Evolutionary conservation across 225 moss, liverwort and hornwort genomes (phyloP), one percentile per base, ranked within the genome.

Genomic region (Anthoceros angustus): DNA sequence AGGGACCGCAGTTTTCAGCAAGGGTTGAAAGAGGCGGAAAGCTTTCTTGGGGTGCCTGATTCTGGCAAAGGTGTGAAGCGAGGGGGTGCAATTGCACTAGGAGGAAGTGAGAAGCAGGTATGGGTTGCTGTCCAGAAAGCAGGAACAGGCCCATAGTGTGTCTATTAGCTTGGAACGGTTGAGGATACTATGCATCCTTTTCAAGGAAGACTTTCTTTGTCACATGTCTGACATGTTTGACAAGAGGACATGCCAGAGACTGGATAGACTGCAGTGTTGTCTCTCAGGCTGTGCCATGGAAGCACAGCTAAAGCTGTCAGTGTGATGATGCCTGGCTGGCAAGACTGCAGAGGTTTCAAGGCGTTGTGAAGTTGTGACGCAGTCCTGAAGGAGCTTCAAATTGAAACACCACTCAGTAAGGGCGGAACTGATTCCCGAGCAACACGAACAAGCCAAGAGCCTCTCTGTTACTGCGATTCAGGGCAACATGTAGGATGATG

Each of bases 51-150:
- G 24, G 40, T 66, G 48, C 61, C 26, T 42, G 41, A 18, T 66
- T 21, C 24, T 66, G 12, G 38, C 48, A 64, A 64, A 69, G 41
- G 45, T 42, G 14, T 25, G 46, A 42, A 63, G 63, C 42, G 50
- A 63, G 63, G 75, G 43, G n/a, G 40, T 62, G 41, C 23, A 7
- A 41, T 26, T 62, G 26, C 46, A 66, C 65, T 65, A 15, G 46
- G 0, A 25, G 69, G 39, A 32, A 24, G 55, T 55, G 55, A 92
- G 88, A 92, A 88, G 63, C 92, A 92, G 84, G 92, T 92, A 43
- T 92, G 92, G 92, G 88, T 92, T 84, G 92, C 92, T 81, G 92
- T 92, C 72, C 88, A 88, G 40, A 92, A 88, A 81, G 72, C 92
- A 67, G 87, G 80, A 75, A 77, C 88, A 67, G 83, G 84, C 66